phyloP scores from a whole-genome alignment of 345 rosid species.

The Pistacia integerrima region DNA sequence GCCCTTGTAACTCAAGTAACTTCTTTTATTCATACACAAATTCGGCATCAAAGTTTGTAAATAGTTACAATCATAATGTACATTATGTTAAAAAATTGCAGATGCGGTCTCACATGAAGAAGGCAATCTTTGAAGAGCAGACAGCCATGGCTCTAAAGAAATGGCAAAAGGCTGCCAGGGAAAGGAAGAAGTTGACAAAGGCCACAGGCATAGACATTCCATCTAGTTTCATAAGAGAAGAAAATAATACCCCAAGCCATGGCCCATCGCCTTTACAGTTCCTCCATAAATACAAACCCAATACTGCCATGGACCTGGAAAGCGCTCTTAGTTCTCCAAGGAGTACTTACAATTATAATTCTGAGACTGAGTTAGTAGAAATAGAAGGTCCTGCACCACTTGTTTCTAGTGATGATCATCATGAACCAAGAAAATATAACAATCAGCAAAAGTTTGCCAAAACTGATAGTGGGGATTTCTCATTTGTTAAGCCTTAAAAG shows the following conservation, averaged over 20 bases:
- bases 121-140: conserved; percentile 53
- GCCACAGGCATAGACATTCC: too few relatives aligned
- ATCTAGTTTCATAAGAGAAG: conserved; percentile 29
- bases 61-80: too few relatives aligned
- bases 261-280: conserved; percentile 39
- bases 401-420: neutral
- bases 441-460: too few relatives aligned
- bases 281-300: conserved; percentile 32
- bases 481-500: neutral
- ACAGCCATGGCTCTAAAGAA: conserved; percentile 40
- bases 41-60: too few relatives aligned
- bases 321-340: conserved; percentile 27
- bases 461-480: neutral
- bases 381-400: conserved; percentile 2
- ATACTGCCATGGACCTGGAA: conserved; percentile 28
- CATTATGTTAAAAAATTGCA: conserved; percentile 10
- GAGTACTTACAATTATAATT: conserved; percentile 12
- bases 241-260: conserved; percentile 29
- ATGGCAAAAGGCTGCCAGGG: conserved; percentile 46
- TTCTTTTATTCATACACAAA: neutral
- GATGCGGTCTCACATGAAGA: conserved; percentile 59
- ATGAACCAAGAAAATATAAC: neutral
- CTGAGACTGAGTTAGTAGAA: conserved; percentile 40
- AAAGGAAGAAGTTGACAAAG: conserved; percentile 35
- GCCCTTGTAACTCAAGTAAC: conserved; percentile 44